Evolutionary conservation across 192 early-diverging fungal species (phyloP).

Genomic region (Pilobolus umbonatus): DNA sequence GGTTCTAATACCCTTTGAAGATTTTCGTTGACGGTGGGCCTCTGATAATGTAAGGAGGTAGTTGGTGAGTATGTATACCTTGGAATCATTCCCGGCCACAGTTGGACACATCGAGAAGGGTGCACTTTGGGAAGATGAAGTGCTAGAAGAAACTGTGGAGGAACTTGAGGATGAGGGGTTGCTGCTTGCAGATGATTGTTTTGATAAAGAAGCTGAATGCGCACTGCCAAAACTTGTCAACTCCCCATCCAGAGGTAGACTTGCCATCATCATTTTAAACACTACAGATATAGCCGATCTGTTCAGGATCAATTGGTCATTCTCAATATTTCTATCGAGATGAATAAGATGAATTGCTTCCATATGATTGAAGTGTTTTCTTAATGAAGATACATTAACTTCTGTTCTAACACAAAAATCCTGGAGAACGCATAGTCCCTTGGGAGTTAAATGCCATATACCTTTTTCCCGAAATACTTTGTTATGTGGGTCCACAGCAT

Average conservation of each 20-base stretch:
- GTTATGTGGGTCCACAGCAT: constrained; percentile 37
- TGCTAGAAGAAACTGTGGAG: constrained; percentile 10
- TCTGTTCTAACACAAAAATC: constrained; percentile 28
- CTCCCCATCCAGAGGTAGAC: constrained; percentile 30
- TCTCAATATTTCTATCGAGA: constrained; percentile 42
- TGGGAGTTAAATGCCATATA: constrained; percentile 43
- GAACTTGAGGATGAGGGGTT: background rate
- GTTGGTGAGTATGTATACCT: constrained; percentile 6
- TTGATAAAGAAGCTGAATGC: background rate
- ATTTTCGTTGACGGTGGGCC: background rate
- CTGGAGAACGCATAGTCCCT: constrained; percentile 44
- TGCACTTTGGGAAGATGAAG: constrained; percentile 4
- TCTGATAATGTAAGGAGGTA: constrained; percentile 6
- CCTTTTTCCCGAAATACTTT: constrained; percentile 34
- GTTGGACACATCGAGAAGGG: constrained; percentile 15
- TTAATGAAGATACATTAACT: constrained; percentile 15
- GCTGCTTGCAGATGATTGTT: background rate
- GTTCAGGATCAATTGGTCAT: constrained; percentile 39
- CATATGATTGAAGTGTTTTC: constrained; percentile 14
- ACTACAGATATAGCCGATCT: constrained; percentile 32
- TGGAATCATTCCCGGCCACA: background rate
- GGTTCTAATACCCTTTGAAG: constrained; percentile 5
- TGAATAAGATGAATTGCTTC: constrained; percentile 27
- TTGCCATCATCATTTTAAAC: constrained; percentile 41
- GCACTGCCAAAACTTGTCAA: constrained; percentile 2